Evolutionary conservation across 1,139 yeast genomes (phyloP), one percentile per base, ranked within the genome.

Genomic region (Torulaspora globosa): DNA sequence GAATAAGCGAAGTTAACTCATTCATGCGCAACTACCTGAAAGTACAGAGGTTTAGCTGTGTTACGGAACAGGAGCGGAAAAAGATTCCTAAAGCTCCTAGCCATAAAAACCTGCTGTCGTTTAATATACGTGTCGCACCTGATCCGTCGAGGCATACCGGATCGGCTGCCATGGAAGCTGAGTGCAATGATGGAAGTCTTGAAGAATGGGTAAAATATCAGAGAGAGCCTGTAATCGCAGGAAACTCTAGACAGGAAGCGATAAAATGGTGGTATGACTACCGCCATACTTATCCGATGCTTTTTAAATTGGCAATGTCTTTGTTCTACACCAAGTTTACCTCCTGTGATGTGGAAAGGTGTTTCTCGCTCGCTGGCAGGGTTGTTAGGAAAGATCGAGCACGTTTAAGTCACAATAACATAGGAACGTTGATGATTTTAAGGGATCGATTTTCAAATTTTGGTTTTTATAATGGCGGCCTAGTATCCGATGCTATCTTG

Each of bases 361-460:
- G 40, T 33, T 46, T 33, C 30, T 30, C 36, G 11, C 28, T 39
- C 15, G 39, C 29, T 5, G 47, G 39, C 5, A 43, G 36, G 21
- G 24, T 8, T 6, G 24, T 8, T 23, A 23, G 24, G 24, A 23
- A 8, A 6, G 24, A 23, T 23, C 8, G 41, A 19, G 37, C 36
- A 26, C 21, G 29, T 2, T 15, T 36, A 3, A 8, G 3, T 36
- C 32, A 42, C 11, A 19, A 18, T 2, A 36, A 45, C 27, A 35
- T 35, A 9, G 39, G 39, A 12, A 45, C 40, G 16, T 36, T 36
- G 14, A 41, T 42, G 46, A 39, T 45, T 5, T 34, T 45, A 37
- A 42, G 46, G 38, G 39, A 42, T 30, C 48, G 48, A 1, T 45
- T 45, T 40, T 37, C 27, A 12, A 38, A 38, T 23, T 45, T 31